Evolutionary conservation across 768 basidiomycete genomes (phyloP).

Genomic region (Russula sp.): DNA sequence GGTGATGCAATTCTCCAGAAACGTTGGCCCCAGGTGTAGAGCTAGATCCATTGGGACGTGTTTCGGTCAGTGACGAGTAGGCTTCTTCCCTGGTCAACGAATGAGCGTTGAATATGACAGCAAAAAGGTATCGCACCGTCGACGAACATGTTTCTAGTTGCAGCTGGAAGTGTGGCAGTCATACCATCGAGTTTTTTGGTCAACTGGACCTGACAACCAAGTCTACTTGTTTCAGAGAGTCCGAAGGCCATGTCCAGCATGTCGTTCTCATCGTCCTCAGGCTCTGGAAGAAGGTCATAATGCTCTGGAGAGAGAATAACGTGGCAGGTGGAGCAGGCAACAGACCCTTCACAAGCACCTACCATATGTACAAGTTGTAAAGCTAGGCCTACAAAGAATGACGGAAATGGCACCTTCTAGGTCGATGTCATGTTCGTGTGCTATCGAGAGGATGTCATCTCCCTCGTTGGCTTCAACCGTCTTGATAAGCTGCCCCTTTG

Average conservation of each 20-base stretch:
- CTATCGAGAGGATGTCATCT: conserved; percentile 84
- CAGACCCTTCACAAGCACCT: conserved; percentile 96
- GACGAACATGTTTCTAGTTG: conserved; percentile 96
- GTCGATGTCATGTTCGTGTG: conserved; percentile 94
- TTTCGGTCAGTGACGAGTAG: conserved; percentile 39
- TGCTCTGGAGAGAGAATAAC: conserved; percentile 76
- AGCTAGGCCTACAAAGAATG: background rate
- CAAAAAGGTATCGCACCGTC: conserved; percentile 52
- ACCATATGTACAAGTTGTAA: conserved; percentile 3
- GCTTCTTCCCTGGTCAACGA: conserved; percentile 40
- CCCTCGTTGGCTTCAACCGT: conserved; percentile 92
- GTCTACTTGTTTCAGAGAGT: conserved; percentile 83
- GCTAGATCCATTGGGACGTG: background rate
- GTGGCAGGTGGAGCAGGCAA: conserved; percentile 98
- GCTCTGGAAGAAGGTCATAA: conserved; percentile 86
- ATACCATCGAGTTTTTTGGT: conserved; percentile 82
- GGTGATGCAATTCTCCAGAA: background rate
- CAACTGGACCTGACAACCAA: conserved; percentile 75
- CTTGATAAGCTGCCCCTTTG: conserved; percentile 76
- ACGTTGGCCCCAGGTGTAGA: background rate
- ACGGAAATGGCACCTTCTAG: conserved; percentile 62
- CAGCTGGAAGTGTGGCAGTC: conserved; percentile 76
- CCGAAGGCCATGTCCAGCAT: conserved; percentile 99
- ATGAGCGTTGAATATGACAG: background rate
- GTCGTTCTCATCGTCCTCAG: conserved; percentile 96